Conservation (phyloP, 2,329 filamentous ascomycete species). For the Samsoniella hepiali region DNA sequence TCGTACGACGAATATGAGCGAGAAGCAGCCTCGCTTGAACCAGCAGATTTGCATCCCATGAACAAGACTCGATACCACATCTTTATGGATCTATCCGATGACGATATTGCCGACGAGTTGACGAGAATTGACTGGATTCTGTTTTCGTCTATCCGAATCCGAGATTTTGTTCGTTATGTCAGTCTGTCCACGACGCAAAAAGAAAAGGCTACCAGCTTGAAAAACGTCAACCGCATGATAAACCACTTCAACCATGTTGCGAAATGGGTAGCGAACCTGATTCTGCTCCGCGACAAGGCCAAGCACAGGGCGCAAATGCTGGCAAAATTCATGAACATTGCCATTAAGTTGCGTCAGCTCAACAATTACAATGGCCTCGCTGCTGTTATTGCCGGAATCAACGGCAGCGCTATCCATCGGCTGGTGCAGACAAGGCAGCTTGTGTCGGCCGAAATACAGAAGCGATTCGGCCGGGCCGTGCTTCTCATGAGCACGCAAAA, state of each 20-base stretch:
- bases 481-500: slow-evolving; percentile 92
- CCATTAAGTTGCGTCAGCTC: slow-evolving; percentile 77
- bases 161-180: slow-evolving; percentile 89
- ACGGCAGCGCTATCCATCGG: slow-evolving; percentile 80
- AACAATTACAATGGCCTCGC: slow-evolving; percentile 98
- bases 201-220: slow-evolving; percentile 71
- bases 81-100: slow-evolving; percentile 82
- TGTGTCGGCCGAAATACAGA: slow-evolving; percentile 67
- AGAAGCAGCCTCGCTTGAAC: slow-evolving; percentile 69
- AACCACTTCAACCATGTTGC: slow-evolving; percentile 86
- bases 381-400: slow-evolving; percentile 90
- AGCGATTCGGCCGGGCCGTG: slow-evolving; percentile 82
- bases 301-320: slow-evolving; percentile 90
- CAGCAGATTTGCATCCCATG: slow-evolving; percentile 65
- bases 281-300: slow-evolving; percentile 87
- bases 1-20: slow-evolving; percentile 76
- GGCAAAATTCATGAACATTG: slow-evolving; percentile 94
- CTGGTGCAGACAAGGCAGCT: slow-evolving; percentile 75
- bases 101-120: slow-evolving; percentile 84
- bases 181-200: slow-evolving; percentile 69
- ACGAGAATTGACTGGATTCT: slow-evolving; percentile 98
- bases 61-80: slow-evolving; percentile 86
- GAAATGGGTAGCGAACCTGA: slow-evolving; percentile 78
- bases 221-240: slow-evolving; percentile 92
- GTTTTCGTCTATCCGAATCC: slow-evolving; percentile 90